A percentile compares a stretch with the other conserved stretches of the same genome.
Evolutionary conservation across 2,329 filamentous ascomycete genomes (phyloP).

Genomic region (Diplodia corticola): DNA sequence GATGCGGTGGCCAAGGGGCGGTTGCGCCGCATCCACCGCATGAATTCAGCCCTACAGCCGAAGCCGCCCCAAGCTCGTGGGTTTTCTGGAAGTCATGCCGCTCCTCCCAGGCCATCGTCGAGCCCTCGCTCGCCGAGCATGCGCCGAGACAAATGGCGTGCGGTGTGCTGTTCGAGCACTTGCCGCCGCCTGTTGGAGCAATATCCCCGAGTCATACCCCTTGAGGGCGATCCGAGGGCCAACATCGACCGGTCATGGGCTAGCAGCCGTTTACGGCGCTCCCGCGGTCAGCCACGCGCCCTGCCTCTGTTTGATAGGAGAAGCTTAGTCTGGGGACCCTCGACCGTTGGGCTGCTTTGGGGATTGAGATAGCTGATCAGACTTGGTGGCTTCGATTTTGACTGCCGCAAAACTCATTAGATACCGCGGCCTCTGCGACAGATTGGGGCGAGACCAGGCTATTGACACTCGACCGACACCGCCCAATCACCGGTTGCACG

Average conservation of each 20-base stretch:
- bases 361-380: background rate
- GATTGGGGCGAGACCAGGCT: background rate
- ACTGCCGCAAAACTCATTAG: background rate
- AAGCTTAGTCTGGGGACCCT: conserved; percentile 11
- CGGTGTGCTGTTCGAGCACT: background rate
- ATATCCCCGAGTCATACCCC: conserved; percentile 7
- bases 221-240: background rate
- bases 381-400: background rate
- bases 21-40: background rate
- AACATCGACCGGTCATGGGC: background rate
- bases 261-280: conserved; percentile 11
- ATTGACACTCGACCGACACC: background rate
- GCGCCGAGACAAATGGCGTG: conserved; percentile 13
- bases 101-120: background rate
- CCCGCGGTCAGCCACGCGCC: conserved; percentile 4
- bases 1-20: background rate
- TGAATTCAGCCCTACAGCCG: conserved; percentile 5
- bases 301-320: background rate
- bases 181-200: background rate
- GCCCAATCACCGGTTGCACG: background rate
- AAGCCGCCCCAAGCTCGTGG: background rate
- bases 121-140: background rate
- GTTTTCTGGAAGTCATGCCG: conserved; percentile 5
- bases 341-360: background rate
- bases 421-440: background rate